Evolutionary conservation across 495 filamentous ascomycete genomes (phyloP), one percentile per base, ranked within the genome.

Genomic region (Podospora fimiseda): DNA sequence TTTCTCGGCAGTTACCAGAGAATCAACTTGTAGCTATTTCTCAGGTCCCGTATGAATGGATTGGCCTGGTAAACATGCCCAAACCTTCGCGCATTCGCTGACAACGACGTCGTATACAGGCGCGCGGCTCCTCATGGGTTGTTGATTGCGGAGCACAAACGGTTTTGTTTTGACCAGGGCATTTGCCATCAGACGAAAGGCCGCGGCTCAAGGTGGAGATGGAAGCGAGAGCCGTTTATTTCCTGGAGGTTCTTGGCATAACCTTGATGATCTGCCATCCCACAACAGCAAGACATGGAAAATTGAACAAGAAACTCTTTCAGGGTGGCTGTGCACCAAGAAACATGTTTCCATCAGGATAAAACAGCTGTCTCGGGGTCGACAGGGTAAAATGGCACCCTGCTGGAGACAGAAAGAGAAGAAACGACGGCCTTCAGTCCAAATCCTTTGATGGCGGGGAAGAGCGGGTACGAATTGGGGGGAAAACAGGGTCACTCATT

Each of bases 91-190:
- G 21, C 43, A 23, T 41, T 51, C 14, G 9, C 19, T 43, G 48
- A 22, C 39, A 38, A 46, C 41, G 37, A 14, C 6, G 13, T 45
- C 27, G 14, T 8, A 19, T 7, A 30, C 44, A 51, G 21, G 48
- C 48, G 53, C 42, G 41, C 53, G 53, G 53, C 47, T 51, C 27
- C 8, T 23, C 2, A 37, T 53, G 38, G 21, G n/a, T 41, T 42
- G 39, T 41, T 6, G 45, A 20, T 27, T 40, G 48, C 48, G 50
- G 30, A 46, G 43, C 27, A 23, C 41, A 30, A 22, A 11, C 9
- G 23, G 18, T 52, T 21, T 37, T 15, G 20, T 21, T 20, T 42
- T 39, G 33, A 46, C 40, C 42, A 38, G 48, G 36, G 36, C 9
- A 43, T 44, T 16, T 43, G 19, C 15, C 23, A 38, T 20, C 30